Percentiles rank a stretch among this genome's conserved stretches.
These are phyloP conservation scores for Fusarium sp. DNA, from an alignment of 2,329 filamentous ascomycete species.

Conservation along the genomic window DNA sequence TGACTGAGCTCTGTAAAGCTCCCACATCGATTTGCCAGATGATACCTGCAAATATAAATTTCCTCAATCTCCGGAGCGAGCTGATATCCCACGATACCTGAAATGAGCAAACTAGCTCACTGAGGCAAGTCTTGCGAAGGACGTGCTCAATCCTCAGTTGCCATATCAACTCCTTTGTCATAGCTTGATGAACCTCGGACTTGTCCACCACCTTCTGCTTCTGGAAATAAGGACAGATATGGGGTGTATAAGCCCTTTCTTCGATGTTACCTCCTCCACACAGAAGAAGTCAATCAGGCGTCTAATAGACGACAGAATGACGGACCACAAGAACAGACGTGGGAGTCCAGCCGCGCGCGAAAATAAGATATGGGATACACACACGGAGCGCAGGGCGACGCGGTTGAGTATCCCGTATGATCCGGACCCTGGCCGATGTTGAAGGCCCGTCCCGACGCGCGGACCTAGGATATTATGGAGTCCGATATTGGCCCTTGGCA, in stretches of 20 bases:
- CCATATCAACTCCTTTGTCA: conserved; percentile 4
- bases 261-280: neutral
- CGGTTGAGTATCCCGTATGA: conserved; percentile 27
- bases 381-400: conserved; percentile 13
- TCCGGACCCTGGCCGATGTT: conserved; percentile 15
- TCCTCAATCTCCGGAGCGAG: neutral
- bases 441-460: conserved; percentile 35
- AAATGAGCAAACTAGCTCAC: conserved; percentile 1
- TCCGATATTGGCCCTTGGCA: conserved; percentile 28
- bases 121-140: conserved; percentile 8
- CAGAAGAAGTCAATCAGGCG: conserved; percentile 1
- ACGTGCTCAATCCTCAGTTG: neutral
- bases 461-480: conserved; percentile 31
- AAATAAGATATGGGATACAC: conserved; percentile 12
- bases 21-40: neutral
- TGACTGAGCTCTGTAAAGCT: neutral
- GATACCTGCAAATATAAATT: neutral
- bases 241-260: conserved; percentile 1
- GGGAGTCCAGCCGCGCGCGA: conserved; percentile 23
- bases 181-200: neutral
- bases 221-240: conserved; percentile 24
- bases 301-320: conserved; percentile 5
- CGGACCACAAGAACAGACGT: neutral
- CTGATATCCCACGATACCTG: neutral
- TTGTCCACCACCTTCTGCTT: conserved; percentile 34